Percentiles rank a stretch among this genome's conserved stretches.
Evolutionary conservation across 495 filamentous ascomycete genomes (phyloP).

Genomic region (Neurospora discreta): DNA sequence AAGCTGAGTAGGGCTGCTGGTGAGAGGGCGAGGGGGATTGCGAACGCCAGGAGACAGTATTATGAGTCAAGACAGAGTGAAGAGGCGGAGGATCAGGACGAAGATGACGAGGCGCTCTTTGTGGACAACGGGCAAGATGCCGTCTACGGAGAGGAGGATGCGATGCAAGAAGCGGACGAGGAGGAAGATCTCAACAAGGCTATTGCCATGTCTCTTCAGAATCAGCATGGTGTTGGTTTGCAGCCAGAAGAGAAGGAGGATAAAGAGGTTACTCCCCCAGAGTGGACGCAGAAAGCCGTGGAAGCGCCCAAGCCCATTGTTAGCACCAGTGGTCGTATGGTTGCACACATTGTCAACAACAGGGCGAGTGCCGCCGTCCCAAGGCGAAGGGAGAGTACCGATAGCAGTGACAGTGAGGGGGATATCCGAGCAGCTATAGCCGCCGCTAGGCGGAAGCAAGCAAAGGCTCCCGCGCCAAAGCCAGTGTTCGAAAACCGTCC

Average conservation of each 20-base stretch:
- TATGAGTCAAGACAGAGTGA: conserved; percentile 1
- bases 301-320: conserved; percentile 41
- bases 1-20: conserved; percentile 28
- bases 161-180: conserved; percentile 43
- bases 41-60: background rate
- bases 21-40: conserved; percentile 8
- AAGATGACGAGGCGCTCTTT: conserved; percentile 54
- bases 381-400: conserved; percentile 29
- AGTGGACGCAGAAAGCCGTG: conserved; percentile 45
- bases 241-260: conserved; percentile 26
- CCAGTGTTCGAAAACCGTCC: conserved; percentile 18
- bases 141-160: conserved; percentile 44
- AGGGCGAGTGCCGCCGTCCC: conserved; percentile 44
- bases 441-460: conserved; percentile 34
- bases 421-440: conserved; percentile 51
- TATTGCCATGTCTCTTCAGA: conserved; percentile 68
- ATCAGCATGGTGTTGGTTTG: conserved; percentile 25
- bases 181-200: conserved; percentile 71
- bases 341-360: conserved; percentile 54
- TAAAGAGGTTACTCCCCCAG: conserved; percentile 35
- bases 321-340: conserved; percentile 42
- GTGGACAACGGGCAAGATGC: conserved; percentile 32
- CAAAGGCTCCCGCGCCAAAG: conserved; percentile 9
- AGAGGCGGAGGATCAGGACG: conserved; percentile 9
- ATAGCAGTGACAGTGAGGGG: conserved; percentile 50